A percentile compares a stretch with the other conserved stretches of the same genome.
phyloP scores from a whole-genome alignment of 768 basidiomycete species.

The Ramaria sp. region DNA sequence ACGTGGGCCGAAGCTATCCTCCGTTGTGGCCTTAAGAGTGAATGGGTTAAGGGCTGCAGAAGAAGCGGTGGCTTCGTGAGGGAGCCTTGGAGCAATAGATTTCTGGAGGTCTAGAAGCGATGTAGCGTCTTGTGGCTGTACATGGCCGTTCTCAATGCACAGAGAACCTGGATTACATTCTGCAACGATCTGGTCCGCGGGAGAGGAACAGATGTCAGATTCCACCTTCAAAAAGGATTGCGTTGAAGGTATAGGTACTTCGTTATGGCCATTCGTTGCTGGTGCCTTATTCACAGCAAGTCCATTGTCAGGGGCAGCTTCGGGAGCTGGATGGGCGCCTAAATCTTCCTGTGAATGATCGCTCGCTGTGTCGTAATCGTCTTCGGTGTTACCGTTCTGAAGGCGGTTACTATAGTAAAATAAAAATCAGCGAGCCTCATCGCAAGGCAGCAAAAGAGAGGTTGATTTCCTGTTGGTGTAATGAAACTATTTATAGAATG shows the following conservation, averaged over 20 bases:
- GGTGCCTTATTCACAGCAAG: background rate
- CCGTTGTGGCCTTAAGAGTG: background rate
- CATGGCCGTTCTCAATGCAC: background rate
- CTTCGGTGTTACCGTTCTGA: background rate
- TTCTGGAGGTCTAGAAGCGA: too few species aligned
- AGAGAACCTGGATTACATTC: background rate
- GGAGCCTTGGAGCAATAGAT: background rate
- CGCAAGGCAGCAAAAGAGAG: too few species aligned
- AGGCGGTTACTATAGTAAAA: background rate
- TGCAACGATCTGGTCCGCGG: background rate
- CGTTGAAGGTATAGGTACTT: background rate
- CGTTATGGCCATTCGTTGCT: background rate
- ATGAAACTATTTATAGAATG: background rate
- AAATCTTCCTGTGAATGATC: background rate
- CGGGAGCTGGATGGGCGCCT: background rate
- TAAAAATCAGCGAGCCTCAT: too few species aligned
- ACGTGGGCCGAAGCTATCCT: background rate
- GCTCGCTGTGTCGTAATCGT: slow-evolving; percentile 2
- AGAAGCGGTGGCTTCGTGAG: background rate
- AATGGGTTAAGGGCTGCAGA: background rate
- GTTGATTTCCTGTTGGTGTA: too few species aligned
- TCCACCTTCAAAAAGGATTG: background rate
- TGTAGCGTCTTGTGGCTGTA: too few species aligned
- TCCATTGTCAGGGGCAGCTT: background rate
- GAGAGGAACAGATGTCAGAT: background rate